Conservation (phyloP, 2,329 filamentous ascomycete genomes). For the Hyphodiscus sp. region DNA sequence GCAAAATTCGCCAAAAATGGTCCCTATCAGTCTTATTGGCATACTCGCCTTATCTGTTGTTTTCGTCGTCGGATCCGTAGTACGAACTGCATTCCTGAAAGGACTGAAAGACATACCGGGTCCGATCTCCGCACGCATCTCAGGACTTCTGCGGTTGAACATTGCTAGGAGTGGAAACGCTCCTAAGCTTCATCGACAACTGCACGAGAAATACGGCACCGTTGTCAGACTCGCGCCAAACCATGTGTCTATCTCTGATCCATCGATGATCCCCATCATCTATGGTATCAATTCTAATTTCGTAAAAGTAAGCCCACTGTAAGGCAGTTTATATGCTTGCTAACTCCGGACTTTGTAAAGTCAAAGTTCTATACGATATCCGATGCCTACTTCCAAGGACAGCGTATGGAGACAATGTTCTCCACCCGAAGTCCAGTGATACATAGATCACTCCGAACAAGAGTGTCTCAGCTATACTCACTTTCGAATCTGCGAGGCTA, state of each 20-base stretch:
- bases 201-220: conserved; percentile 11
- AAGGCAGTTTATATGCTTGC: background rate
- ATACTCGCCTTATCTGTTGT: too few species aligned
- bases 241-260: conserved; percentile 14
- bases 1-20: too few species aligned
- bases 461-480: conserved; percentile 14
- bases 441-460: conserved; percentile 10
- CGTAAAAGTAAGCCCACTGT: conserved; percentile 3
- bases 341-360: background rate
- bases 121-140: conserved; percentile 5
- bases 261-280: conserved; percentile 6
- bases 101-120: conserved; percentile 2
- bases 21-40: too few species aligned
- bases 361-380: background rate
- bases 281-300: conserved; percentile 13
- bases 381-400: background rate
- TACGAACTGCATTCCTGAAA: too few species aligned
- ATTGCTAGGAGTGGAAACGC: background rate
- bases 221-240: conserved; percentile 17
- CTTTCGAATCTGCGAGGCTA: conserved; percentile 10
- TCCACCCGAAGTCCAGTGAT: conserved; percentile 1
- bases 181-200: background rate
- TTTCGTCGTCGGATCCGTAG: too few species aligned
- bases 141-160: background rate
- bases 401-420: conserved; percentile 13